Conservation (phyloP, 495 filamentous ascomycete species). For the Clohesyomyces aquaticus region DNA sequence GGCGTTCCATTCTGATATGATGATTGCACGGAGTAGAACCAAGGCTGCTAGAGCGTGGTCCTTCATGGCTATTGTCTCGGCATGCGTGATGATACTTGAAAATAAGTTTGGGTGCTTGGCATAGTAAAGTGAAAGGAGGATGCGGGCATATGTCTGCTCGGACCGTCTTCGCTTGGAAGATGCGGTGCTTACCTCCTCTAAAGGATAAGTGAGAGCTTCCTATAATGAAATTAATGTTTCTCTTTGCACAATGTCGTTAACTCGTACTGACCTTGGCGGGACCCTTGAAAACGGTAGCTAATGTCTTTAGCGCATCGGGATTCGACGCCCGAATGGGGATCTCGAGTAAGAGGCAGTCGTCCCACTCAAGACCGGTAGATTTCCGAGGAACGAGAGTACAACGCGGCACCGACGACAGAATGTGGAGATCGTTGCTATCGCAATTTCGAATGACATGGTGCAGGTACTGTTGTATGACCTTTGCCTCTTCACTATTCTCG, state of each 20-base stretch:
- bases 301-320: slow-evolving; percentile 57
- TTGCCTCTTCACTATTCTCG: slow-evolving; percentile 52
- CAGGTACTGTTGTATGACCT: slow-evolving; percentile 55
- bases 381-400: slow-evolving; percentile 56
- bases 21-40: slow-evolving; percentile 56
- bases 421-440: slow-evolving; percentile 55
- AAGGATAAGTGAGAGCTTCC: slow-evolving; percentile 45
- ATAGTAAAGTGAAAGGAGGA: slow-evolving; percentile 61
- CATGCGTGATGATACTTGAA: slow-evolving; percentile 55
- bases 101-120: slow-evolving; percentile 57
- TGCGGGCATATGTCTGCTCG: slow-evolving; percentile 57
- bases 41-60: slow-evolving; percentile 62
- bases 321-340: slow-evolving; percentile 57
- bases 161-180: neutral
- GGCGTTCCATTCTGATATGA: slow-evolving; percentile 59
- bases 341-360: slow-evolving; percentile 53
- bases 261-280: slow-evolving; percentile 19
- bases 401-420: slow-evolving; percentile 63
- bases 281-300: slow-evolving; percentile 61
- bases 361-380: slow-evolving; percentile 37
- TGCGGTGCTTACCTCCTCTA: neutral
- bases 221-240: neutral
- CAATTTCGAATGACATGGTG: slow-evolving; percentile 27
- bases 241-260: neutral
- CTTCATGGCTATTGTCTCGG: slow-evolving; percentile 62